A percentile compares a stretch with the other conserved stretches of the same genome.
Evolutionary conservation across 208 protist species (phyloP).

Genomic region (Tritrichomonas foetus): DNA sequence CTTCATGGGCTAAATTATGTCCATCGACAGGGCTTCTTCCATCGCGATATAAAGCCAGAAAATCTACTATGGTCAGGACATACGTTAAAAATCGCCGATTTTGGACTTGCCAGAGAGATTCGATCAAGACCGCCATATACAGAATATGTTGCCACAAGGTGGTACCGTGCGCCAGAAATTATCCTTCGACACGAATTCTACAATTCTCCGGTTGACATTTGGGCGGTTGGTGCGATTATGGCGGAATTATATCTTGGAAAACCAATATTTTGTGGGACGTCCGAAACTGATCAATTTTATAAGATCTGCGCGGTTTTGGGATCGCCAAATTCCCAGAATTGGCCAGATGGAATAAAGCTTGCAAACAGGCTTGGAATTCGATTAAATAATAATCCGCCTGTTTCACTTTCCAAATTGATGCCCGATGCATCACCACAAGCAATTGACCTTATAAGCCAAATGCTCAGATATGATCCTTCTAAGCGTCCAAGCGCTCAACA

Average conservation of each 20-base stretch:
- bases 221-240: slow-evolving; percentile 71
- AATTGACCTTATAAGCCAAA: slow-evolving; percentile 82
- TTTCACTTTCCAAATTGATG: slow-evolving; percentile 75
- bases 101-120: slow-evolving; percentile 76
- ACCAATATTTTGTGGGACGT: slow-evolving; percentile 75
- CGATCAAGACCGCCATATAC: slow-evolving; percentile 71
- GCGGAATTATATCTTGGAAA: slow-evolving; percentile 69
- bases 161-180: slow-evolving; percentile 76
- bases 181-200: slow-evolving; percentile 65
- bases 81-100: slow-evolving; percentile 81
- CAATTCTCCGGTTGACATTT: slow-evolving; percentile 69
- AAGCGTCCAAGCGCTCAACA: slow-evolving; percentile 73
- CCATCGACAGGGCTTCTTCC: slow-evolving; percentile 19
- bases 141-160: slow-evolving; percentile 76
- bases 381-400: slow-evolving; percentile 68
- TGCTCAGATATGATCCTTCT: slow-evolving; percentile 82
- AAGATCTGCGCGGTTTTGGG: slow-evolving; percentile 89
- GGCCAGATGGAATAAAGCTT: slow-evolving; percentile 81
- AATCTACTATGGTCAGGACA: background rate
- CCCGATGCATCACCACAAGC: slow-evolving; percentile 73
- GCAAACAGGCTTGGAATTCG: slow-evolving; percentile 77
- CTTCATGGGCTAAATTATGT: background rate
- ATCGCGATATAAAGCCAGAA: slow-evolving; percentile 37
- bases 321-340: slow-evolving; percentile 61
- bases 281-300: slow-evolving; percentile 86